Conservation (phyloP, 1,284 basidiomycete species). For the Leccinum subrobustum region DNA sequence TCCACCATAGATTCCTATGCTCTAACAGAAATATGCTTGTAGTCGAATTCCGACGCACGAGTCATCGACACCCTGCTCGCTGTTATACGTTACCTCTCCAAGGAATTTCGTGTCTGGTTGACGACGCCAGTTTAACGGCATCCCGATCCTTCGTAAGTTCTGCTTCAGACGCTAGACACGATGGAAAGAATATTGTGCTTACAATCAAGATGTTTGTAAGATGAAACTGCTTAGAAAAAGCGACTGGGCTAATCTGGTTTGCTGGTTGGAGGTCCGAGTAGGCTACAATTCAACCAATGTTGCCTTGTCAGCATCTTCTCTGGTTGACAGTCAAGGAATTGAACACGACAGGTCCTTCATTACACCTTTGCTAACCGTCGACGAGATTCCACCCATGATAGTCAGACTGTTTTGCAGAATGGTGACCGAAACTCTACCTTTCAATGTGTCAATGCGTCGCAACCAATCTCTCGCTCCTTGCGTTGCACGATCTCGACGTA, state of each 20-base stretch:
- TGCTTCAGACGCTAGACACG: neutral
- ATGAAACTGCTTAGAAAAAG: neutral
- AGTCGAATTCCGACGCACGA: neutral
- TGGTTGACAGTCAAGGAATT: neutral
- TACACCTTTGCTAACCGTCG: neutral
- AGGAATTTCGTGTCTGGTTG: neutral
- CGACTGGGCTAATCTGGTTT: neutral
- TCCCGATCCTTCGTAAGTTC: no score
- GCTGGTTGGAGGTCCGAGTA: neutral
- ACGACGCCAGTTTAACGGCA: neutral
- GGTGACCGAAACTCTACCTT: constrained; percentile 42
- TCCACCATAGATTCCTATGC: neutral
- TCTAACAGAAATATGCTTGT: neutral
- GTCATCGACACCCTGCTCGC: neutral
- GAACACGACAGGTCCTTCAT: neutral
- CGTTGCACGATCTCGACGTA: constrained; percentile 86
- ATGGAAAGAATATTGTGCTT: neutral
- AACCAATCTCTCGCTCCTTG: constrained; percentile 85
- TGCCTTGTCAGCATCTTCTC: neutral
- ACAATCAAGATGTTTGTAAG: neutral
- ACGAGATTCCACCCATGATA: neutral
- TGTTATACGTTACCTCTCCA: neutral
- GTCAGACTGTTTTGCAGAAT: constrained; percentile 46
- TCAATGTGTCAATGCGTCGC: constrained; percentile 90
- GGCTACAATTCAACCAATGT: no score